Evolutionary conservation across 441 rosid species (phyloP).

Genomic region (Syzygium syzygioides): DNA sequence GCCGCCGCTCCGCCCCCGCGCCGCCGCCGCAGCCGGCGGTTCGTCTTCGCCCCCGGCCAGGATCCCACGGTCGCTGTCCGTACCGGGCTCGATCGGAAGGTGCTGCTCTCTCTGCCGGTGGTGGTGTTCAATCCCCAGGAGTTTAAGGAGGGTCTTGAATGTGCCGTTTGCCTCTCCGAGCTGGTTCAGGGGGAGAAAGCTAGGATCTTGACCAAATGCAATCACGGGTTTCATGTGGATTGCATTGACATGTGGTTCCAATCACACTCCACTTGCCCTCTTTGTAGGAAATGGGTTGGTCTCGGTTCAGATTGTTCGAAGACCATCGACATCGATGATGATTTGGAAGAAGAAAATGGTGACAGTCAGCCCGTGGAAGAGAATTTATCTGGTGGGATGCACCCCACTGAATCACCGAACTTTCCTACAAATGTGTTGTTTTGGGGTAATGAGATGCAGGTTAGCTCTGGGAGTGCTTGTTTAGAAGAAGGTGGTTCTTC

Average conservation of each 20-base stretch:
- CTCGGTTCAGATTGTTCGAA: neutral
- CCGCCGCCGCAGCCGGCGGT: conserved; percentile 22
- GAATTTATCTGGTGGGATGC: neutral
- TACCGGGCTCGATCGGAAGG: conserved; percentile 42
- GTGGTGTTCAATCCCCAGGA: conserved; percentile 33
- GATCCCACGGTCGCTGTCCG: conserved; percentile 22
- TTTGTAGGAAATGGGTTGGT: conserved; percentile 48
- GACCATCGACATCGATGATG: neutral
- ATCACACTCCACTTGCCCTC: conserved; percentile 63
- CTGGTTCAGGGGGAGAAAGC: conserved; percentile 51
- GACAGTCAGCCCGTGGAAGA: neutral
- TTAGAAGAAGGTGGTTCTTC: conserved; percentile 33
- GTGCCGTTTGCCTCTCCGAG: conserved; percentile 64
- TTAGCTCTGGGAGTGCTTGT: conserved; percentile 39
- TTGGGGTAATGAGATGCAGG: conserved; percentile 75
- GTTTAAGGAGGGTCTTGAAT: conserved; percentile 62
- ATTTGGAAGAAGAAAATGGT: neutral
- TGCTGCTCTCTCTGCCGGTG: conserved; percentile 46
- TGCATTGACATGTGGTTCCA: conserved; percentile 81
- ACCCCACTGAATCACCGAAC: conserved; percentile 35
- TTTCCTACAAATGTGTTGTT: conserved; percentile 85
- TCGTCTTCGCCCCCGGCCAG: conserved; percentile 53
- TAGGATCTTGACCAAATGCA: conserved; percentile 43
- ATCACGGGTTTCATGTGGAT: conserved; percentile 59
- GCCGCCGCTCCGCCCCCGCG: conserved; percentile 12